These are phyloP conservation scores for Metschnikowia continentalis DNA, from an alignment of 805 yeast species.

Conservation along the genomic window DNA sequence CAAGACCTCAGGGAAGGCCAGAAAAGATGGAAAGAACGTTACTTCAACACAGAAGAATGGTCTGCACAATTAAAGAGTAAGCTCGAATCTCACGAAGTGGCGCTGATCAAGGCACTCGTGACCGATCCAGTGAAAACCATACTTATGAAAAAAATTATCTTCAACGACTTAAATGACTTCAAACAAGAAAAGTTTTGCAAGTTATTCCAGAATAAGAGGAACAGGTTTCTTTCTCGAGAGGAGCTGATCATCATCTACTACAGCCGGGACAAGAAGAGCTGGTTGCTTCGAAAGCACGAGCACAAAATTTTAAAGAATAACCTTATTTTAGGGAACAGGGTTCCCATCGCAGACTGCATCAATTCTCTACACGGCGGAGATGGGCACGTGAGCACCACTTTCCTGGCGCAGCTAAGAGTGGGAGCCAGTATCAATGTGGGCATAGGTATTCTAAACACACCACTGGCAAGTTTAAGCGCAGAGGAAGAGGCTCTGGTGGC, in stretches of 20 bases:
- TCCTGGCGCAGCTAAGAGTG: constrained; percentile 6
- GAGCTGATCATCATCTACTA: constrained; percentile 8
- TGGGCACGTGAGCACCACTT: constrained; percentile 12
- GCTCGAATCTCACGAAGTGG: neutral
- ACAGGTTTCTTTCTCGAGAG: constrained; percentile 2
- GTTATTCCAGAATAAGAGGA: constrained; percentile 2
- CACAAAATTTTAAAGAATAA: neutral
- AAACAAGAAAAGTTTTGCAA: neutral
- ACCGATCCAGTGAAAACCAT: neutral
- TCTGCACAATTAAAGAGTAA: neutral
- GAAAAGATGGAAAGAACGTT: neutral
- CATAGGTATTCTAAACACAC: constrained; percentile 3
- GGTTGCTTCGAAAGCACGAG: constrained; percentile 7
- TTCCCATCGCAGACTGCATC: constrained; percentile 12
- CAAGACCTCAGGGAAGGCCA: neutral
- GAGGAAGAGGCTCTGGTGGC: constrained; percentile 2
- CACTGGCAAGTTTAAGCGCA: neutral
- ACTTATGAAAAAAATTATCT: neutral
- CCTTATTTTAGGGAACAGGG: constrained; percentile 2
- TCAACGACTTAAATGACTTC: neutral
- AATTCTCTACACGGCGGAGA: constrained; percentile 8
- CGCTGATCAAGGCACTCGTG: neutral
- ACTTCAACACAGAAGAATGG: neutral
- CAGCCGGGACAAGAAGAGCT: constrained; percentile 3
- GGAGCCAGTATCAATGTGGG: constrained; percentile 1